phyloP scores from a whole-genome alignment of 331 rosid genomes.

The Rosa hybrid region DNA sequence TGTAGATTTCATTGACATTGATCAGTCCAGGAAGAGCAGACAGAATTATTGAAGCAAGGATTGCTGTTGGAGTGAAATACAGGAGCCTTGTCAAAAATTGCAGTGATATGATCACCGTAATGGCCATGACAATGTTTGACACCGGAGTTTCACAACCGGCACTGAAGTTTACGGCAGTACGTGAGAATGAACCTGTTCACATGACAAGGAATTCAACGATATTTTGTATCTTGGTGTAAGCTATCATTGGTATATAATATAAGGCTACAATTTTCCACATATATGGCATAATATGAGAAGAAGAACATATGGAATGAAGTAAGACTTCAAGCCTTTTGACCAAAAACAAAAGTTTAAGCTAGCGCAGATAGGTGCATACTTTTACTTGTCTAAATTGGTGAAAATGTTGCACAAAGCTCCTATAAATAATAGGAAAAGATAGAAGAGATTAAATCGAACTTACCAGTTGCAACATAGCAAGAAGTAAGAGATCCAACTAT shows the following conservation, averaged over 20 bases:
- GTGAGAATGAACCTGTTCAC: conserved; percentile 74
- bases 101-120: conserved; percentile 61
- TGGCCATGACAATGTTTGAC: conserved; percentile 79
- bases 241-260: neutral
- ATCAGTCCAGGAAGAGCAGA: conserved; percentile 89
- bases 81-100: conserved; percentile 61
- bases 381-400: neutral
- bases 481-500: conserved; percentile 83
- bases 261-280: neutral
- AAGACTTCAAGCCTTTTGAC: neutral
- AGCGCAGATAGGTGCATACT: neutral
- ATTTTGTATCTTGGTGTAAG: neutral
- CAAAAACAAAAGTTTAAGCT: neutral
- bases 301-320: neutral
- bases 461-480: conserved; percentile 89
- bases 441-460: neutral
- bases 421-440: neutral
- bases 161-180: conserved; percentile 72
- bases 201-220: neutral
- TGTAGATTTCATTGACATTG: conserved; percentile 47
- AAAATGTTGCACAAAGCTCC: neutral
- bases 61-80: conserved; percentile 74
- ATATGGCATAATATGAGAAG: neutral
- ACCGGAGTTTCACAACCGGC: conserved; percentile 74
- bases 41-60: conserved; percentile 72